Evolutionary conservation across 2,329 filamentous ascomycete species (phyloP), one percentile per base, ranked within the genome.

Genomic region (Colletotrichum costaricense): DNA sequence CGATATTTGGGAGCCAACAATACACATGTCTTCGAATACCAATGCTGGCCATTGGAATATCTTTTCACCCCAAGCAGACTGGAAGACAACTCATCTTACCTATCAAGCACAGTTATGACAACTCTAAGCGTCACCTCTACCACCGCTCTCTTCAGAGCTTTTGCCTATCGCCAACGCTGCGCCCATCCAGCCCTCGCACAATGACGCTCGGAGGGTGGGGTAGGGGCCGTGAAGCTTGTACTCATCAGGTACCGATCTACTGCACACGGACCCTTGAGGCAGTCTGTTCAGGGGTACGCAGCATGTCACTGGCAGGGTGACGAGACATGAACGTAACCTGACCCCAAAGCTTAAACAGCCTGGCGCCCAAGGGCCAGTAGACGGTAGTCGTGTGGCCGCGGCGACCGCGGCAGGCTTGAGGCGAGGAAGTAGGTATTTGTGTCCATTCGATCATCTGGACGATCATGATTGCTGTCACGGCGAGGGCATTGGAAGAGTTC

Each of bases 341-440:
- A 62, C 14, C 60, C 67, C 60, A 70, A 73, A 73, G 70, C 70
- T 73, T 70, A 70, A 73, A 65, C 67, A 65, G 60, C 52, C 42
- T 24, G 24, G 24, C 24, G 30, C 33, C 7, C 38, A 12, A 35
- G 46, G 42, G 12, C 6, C 5, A 19, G 19, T 49, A 16, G 26
- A 30, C 26, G 35, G 35, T 22, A 42, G 24, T 22, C 35, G 46
- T 62, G 58, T 42, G 38, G 38, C 38, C 38, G 42, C 42, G 42
- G 16, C 42, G 42, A 19, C 42, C 16, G 59, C 14, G 59, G 38
- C 35, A 16, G 59, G 35, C 35, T 14, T 24, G 28, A 35, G 16
- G 58, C 14, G 14, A 42, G 38, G 33, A 35, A 35, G 33, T 35
- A 35, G 33, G 14, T 16, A 16, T 16, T 14, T 42, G 38, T 16